These are phyloP conservation scores for Mucor velutinosus DNA, from an alignment of 371 early-diverging fungal species.

Conservation along the genomic window DNA sequence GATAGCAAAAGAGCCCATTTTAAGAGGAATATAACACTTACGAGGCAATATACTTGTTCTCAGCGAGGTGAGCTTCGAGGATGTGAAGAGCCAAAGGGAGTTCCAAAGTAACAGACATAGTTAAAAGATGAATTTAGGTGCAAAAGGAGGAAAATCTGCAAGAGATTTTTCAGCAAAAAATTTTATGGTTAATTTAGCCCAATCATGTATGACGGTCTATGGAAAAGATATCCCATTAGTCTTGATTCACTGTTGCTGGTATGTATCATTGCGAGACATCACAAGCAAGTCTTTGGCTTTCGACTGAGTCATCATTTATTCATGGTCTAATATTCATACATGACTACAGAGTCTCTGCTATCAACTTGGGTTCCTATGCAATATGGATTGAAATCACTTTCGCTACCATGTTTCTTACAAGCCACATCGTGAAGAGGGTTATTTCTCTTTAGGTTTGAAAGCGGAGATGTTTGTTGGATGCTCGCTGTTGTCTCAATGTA, in stretches of 20 bases:
- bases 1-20: neutral
- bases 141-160: constrained; percentile 16
- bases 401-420: neutral
- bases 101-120: constrained; percentile 65
- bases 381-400: too few species aligned
- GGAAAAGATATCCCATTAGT: neutral
- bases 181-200: neutral
- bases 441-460: neutral
- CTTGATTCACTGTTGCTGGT: neutral
- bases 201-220: constrained; percentile 1
- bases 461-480: neutral
- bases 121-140: constrained; percentile 16
- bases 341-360: too few species aligned
- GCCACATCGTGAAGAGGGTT: neutral
- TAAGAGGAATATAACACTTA: constrained; percentile 28
- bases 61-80: constrained; percentile 77
- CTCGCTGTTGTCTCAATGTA: neutral
- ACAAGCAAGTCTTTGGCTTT: neutral
- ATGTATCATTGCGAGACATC: neutral
- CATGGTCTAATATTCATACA: too few species aligned
- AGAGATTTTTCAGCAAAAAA: neutral
- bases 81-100: constrained; percentile 60
- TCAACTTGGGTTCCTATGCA: too few species aligned
- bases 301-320: too few species aligned
- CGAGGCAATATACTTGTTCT: constrained; percentile 74